Conservation (phyloP, 768 basidiomycete genomes). For the Daedaleopsis nitida region DNA sequence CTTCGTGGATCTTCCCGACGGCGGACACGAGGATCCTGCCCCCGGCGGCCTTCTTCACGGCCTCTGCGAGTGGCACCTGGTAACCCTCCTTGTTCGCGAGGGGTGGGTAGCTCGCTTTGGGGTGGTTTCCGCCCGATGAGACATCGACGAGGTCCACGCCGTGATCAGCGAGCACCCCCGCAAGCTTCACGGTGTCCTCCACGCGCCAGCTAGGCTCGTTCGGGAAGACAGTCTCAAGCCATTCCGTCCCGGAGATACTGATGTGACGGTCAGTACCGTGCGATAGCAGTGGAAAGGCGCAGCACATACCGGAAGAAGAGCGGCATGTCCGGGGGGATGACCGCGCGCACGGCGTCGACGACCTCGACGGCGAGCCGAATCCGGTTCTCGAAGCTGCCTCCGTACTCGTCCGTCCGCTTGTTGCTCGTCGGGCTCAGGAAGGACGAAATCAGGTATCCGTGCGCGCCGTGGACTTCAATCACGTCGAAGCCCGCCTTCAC, state of each 20-base stretch:
- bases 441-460: constrained; percentile 24
- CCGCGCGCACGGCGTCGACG: constrained; percentile 59
- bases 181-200: constrained; percentile 66
- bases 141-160: constrained; percentile 80
- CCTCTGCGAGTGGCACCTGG: constrained; percentile 21
- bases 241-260: constrained; percentile 74
- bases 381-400: constrained; percentile 50
- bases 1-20: constrained; percentile 59
- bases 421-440: constrained; percentile 43
- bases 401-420: constrained; percentile 49
- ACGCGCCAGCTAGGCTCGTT: constrained; percentile 65
- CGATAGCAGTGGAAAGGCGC: constrained; percentile 34
- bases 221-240: constrained; percentile 60
- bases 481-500: constrained; percentile 50
- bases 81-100: constrained; percentile 7
- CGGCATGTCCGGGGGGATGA: constrained; percentile 62
- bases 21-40: constrained; percentile 47
- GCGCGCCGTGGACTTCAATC: constrained; percentile 24
- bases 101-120: constrained; percentile 46
- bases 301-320: constrained; percentile 65
- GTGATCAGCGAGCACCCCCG: constrained; percentile 54
- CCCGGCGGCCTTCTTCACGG: constrained; percentile 47
- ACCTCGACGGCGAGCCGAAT: constrained; percentile 61
- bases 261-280: constrained; percentile 26
- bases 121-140: constrained; percentile 61